Evolutionary conservation across 129 eudicot genomes (phyloP).

Genomic region (Lactuca sativa): DNA sequence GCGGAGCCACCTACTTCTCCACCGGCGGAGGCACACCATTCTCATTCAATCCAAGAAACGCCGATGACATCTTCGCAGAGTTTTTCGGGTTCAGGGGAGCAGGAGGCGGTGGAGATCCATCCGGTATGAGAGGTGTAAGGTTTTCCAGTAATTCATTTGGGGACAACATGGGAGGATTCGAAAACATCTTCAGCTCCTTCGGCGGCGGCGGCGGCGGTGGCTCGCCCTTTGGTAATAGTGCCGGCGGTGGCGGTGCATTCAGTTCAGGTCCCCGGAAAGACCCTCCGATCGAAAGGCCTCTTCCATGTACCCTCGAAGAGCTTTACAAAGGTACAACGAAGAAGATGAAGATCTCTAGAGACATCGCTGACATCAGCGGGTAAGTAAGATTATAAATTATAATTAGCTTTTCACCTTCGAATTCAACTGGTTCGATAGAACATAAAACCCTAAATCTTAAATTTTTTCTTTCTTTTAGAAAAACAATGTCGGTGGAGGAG

Average conservation of each 20-base stretch:
- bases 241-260: slow-evolving; percentile 39
- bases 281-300: slow-evolving; percentile 47
- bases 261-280: slow-evolving; percentile 44
- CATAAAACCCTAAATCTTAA: background rate
- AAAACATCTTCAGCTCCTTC: slow-evolving; percentile 30
- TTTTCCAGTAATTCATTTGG: slow-evolving; percentile 37
- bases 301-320: slow-evolving; percentile 66
- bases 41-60: slow-evolving; percentile 39
- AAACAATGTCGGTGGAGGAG: slow-evolving; percentile 45
- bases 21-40: slow-evolving; percentile 48
- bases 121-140: slow-evolving; percentile 42
- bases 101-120: slow-evolving; percentile 31
- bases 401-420: background rate
- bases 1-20: slow-evolving; percentile 53
- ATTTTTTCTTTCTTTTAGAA: slow-evolving; percentile 29
- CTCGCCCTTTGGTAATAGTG: background rate
- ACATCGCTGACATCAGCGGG: slow-evolving; percentile 57
- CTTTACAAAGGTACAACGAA: slow-evolving; percentile 59
- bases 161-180: slow-evolving; percentile 36
- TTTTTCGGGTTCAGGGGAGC: slow-evolving; percentile 48
- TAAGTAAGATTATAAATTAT: slow-evolving; percentile 18
- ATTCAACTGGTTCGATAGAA: background rate
- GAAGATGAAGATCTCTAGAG: slow-evolving; percentile 70
- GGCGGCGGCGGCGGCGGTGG: slow-evolving; percentile 43
- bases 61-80: slow-evolving; percentile 64